These are phyloP conservation scores for Fragilaria radians DNA, from an alignment of 108 stramenopile species.

Conservation along the genomic window DNA sequence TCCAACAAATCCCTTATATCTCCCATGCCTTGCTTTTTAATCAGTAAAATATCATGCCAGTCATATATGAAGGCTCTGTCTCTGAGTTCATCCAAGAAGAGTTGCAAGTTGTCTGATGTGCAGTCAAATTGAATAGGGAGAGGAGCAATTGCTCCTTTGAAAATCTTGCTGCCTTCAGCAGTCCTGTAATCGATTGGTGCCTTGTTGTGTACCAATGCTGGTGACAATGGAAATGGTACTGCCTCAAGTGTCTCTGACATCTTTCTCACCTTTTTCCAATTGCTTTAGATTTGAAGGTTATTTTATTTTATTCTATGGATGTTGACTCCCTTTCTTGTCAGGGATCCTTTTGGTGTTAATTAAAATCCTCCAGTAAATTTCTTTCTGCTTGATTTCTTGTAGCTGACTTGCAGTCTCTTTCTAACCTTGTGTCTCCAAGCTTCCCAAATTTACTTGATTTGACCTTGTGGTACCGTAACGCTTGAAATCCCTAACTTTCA, in stretches of 20 bases:
- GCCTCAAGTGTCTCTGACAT: no score
- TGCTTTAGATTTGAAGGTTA: no score
- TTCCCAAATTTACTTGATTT: no score
- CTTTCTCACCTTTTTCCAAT: no score
- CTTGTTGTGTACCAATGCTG: background rate
- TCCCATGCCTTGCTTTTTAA: background rate
- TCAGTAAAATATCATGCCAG: background rate
- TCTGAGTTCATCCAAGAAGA: slow-evolving; percentile 1
- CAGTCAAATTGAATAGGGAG: background rate
- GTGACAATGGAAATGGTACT: background rate
- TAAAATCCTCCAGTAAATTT: no score
- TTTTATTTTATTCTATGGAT: no score
- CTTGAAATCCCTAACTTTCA: no score
- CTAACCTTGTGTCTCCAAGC: no score
- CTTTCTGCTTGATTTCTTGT: no score
- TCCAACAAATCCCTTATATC: background rate
- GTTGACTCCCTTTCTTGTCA: background rate
- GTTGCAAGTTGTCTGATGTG: background rate
- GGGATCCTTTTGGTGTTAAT: background rate
- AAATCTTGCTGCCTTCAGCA: background rate
- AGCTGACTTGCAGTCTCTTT: no score
- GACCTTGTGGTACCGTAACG: no score
- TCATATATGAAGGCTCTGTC: background rate
- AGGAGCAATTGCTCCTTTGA: background rate
- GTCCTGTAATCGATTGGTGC: background rate